Percentiles rank a stretch among this genome's conserved stretches.
phyloP scores from a whole-genome alignment of 2,329 filamentous ascomycete genomes.

The Monilinia laxa region DNA sequence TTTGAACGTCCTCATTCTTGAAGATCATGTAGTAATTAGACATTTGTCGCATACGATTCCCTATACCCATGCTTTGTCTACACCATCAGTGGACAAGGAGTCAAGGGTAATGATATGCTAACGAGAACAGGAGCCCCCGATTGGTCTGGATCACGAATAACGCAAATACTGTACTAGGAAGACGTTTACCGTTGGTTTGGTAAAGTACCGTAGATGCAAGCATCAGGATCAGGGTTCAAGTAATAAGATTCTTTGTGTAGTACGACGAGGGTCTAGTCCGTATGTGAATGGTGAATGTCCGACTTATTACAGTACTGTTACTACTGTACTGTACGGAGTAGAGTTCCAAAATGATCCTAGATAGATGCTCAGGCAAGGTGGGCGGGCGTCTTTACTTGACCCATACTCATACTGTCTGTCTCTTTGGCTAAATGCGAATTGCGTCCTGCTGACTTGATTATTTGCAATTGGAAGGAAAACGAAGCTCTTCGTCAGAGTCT shows the following conservation, averaged over 20 bases:
- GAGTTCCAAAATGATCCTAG: background rate
- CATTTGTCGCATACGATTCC: too few relatives aligned
- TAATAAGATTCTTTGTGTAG: background rate
- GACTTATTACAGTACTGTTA: too few relatives aligned
- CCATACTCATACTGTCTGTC: background rate
- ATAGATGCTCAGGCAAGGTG: conserved; percentile 1
- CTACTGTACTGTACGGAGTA: too few relatives aligned
- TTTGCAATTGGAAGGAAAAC: background rate
- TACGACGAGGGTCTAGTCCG: background rate
- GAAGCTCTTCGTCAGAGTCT: background rate
- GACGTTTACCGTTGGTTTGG: conserved; percentile 23
- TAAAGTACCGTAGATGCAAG: conserved; percentile 23
- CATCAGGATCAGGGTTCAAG: conserved; percentile 18
- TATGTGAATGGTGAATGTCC: background rate
- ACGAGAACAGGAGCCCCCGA: conserved; percentile 15
- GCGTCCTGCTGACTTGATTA: conserved; percentile 12
- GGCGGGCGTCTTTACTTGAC: background rate
- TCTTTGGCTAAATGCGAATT: conserved; percentile 6
- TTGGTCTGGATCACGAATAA: conserved; percentile 17
- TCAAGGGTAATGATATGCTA: conserved; percentile 10
- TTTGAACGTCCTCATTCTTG: background rate
- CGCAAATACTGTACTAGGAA: conserved; percentile 12
- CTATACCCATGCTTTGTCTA: background rate
- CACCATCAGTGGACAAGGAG: too few relatives aligned
- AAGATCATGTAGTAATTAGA: conserved; percentile 1